Base-by-base conservation (phyloP, 345 rosid genomes). In the Camelina sativa region DNA sequence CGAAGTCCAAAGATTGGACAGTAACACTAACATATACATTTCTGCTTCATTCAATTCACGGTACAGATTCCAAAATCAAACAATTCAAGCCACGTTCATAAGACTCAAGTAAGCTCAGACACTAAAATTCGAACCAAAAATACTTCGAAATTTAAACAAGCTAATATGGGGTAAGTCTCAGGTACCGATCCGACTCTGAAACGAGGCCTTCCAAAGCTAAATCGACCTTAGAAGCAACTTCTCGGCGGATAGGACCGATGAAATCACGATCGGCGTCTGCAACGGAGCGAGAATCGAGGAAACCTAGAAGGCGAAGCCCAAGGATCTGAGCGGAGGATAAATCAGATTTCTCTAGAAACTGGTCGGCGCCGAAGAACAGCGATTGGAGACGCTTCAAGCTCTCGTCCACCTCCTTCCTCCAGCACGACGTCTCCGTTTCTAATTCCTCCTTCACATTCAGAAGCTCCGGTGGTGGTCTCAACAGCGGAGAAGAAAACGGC, bases 351-450 rank as follows among this genome's bases (percentile, higher is more conserved):
- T 88, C 91, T 25, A 87, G 83, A 54, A 87, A 91, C 28, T 77
- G 72, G 57, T 91, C 98, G 74, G 85, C 87, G 15, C 98, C 97
- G 77, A 90, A 91, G 35, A 82, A 86, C 40, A 90, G 85, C 61
- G 97, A 94, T 51, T 91, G 97, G 3, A 94, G 95, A 11, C 98
- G 88, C 72, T 91, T 91, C 57, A 94, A 75, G 76, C 86, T 94
- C 60, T 85, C 86, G 68, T 88, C 96, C 34, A 90, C 85, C 62
- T 85, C 85, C 79, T 86, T 87, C 38, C 96, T 81, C 98, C 98
- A 90, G 67, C 73, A 74, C 32, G 61, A 57, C 30, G 69, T 43
- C 38, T 72, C 71, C 65, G 83, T 41, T 40, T 78, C 84, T 44
- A 44, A 80, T 84, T 82, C 84, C 17, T 53, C 77, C n/a, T 57